Conservation (phyloP, 306 rosid species). For the barrel medic (Medicago truncatula) region MtrunA17r5.0-ANR NC_053045.1:3173001-3173500, state of each 20-base stretch:
- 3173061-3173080: not conserved
- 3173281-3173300: slow-evolving; percentile 56
- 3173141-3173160: slow-evolving; percentile 41
- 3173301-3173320: slow-evolving; percentile 50
- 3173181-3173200: slow-evolving; percentile 2
- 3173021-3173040: not conserved
- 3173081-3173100: not conserved
- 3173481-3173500: slow-evolving; percentile 29
- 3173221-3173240: slow-evolving; percentile 37
- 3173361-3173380: slow-evolving; percentile 22
- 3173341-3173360: slow-evolving; percentile 14
- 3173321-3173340: slow-evolving; percentile 21
- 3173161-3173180: not conserved
- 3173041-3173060: not conserved
- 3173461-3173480: slow-evolving; percentile 19
- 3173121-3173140: slow-evolving; percentile 3
- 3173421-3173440: no score
- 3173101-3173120: not conserved
- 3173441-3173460: slow-evolving; percentile 30
- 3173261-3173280: slow-evolving; percentile 46
- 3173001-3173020: no score
- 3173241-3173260: slow-evolving; percentile 38
- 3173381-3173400: slow-evolving; percentile 1
- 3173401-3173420: no score
- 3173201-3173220: slow-evolving; percentile 44